Evolutionary conservation across 805 yeast genomes (phyloP).

Genomic region (Kazachstania martiniae): DNA sequence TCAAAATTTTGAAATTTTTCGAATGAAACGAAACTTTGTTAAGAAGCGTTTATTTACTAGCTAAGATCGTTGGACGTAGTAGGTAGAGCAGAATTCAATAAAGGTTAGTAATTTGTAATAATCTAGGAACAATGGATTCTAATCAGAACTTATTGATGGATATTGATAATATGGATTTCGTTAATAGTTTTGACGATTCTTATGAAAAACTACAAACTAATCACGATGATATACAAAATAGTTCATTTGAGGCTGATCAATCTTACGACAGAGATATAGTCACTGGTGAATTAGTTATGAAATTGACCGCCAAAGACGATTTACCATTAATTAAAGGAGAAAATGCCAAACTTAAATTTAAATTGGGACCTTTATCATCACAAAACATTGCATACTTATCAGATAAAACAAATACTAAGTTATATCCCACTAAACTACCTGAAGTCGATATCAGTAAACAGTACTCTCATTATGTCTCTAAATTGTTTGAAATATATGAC

Average conservation of each 20-base stretch:
- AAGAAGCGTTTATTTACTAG: too few species aligned
- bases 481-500: slow-evolving; percentile 44
- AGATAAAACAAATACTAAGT: slow-evolving; percentile 31
- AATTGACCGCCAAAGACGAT: slow-evolving; percentile 7
- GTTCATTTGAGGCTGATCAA: neutral
- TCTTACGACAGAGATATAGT: slow-evolving; percentile 9
- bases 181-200: too few species aligned
- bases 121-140: too few species aligned
- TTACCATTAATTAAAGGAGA: slow-evolving; percentile 9
- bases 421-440: slow-evolving; percentile 33
- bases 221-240: neutral
- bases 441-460: slow-evolving; percentile 32
- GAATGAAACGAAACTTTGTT: too few species aligned
- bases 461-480: slow-evolving; percentile 38
- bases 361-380: slow-evolving; percentile 35
- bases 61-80: too few species aligned
- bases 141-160: slow-evolving; percentile 20
- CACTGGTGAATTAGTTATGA: slow-evolving; percentile 15
- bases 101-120: too few species aligned
- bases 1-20: too few species aligned
- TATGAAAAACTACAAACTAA: slow-evolving; percentile 1
- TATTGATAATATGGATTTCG: slow-evolving; percentile 18
- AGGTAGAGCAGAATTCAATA: too few species aligned
- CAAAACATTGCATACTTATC: slow-evolving; percentile 33
- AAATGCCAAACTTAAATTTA: slow-evolving; percentile 29